Evolutionary conservation across 352 stramenopile genomes (phyloP), one percentile per base, ranked within the genome.

Genomic region (Pythium aquatile): DNA sequence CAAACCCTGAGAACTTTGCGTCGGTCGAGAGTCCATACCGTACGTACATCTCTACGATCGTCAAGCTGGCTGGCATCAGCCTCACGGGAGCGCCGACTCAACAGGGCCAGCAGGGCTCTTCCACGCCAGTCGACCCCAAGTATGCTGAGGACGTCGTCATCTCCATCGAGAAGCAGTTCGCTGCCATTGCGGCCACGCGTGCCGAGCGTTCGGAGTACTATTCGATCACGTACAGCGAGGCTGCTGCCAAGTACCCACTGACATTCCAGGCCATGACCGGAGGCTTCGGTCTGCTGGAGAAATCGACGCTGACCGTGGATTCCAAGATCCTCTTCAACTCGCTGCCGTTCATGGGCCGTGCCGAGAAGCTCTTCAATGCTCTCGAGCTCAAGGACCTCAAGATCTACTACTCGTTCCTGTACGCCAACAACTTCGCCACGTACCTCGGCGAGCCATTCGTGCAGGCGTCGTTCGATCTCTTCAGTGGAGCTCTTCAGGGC

Each of bases 381-480:
- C 49, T 81, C 2, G 69, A 77, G 0, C 40, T 90, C 33, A 59
- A 79, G 40, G 75, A 78, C 37, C 68, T 90, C 8, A 85, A 88
- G 66, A 66, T 62, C 40, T 62, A 62, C 55, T 62, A 55, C 16
- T 54, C 55, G 55, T 62, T 62, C 42, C 42, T 54, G 42, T 62
- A 55, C 55, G 55, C 52, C 5, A 53, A 62, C 42, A 11, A 72
- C 14, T 81, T 83, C 44, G 42, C 87, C 6, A 65, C 75, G 16
- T 90, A 72, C 42, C 55, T 90, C 24, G 75, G 73, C 46, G 52
- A 85, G 26, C 47, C 68, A 4, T 97, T 97, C 61, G 72, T 94
- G 9, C 61, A 93, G 20, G 87, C 84, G 6, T 76, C 83, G 49
- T 97, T 97, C 72, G 72, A 95, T 3, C 97, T 98, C 64, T 96